phyloP scores from a whole-genome alignment of 306 rosid genomes.

The Comarum palustre region DNA sequence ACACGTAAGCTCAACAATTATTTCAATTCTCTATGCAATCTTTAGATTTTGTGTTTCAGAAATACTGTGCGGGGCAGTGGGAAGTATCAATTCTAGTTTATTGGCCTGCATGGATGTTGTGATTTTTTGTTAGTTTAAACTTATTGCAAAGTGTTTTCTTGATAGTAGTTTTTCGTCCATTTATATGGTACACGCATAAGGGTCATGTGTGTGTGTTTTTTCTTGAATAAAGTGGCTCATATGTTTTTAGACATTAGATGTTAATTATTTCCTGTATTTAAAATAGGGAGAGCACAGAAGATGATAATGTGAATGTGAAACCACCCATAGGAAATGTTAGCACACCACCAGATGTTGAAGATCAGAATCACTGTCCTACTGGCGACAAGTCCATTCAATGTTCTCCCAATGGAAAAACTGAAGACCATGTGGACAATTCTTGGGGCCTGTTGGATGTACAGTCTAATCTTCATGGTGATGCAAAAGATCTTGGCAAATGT shows the following conservation, averaged over 20 bases:
- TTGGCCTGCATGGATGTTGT: background rate
- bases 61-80: background rate
- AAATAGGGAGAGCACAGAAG: slow-evolving; percentile 49
- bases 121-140: background rate
- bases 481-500: slow-evolving; percentile 39
- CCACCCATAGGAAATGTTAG: slow-evolving; percentile 39
- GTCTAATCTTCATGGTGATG: slow-evolving; percentile 46
- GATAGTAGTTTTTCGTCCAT: background rate
- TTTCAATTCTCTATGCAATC: background rate
- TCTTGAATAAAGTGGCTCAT: no score
- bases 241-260: slow-evolving; percentile 27
- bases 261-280: slow-evolving; percentile 35
- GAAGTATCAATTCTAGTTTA: background rate
- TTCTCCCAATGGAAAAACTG: slow-evolving; percentile 45
- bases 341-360: slow-evolving; percentile 39
- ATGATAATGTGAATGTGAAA: slow-evolving; percentile 35
- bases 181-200: slow-evolving; percentile 2
- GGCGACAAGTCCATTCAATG: slow-evolving; percentile 39
- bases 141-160: background rate
- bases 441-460: slow-evolving; percentile 39
- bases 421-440: slow-evolving; percentile 44
- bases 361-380: slow-evolving; percentile 44
- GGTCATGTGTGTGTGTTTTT: no score
- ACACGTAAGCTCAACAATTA: background rate
- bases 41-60: background rate